These are phyloP conservation scores for Syncephalis plumigaleata DNA, from an alignment of 371 early-diverging fungal genomes.

Conservation along the genomic window DNA sequence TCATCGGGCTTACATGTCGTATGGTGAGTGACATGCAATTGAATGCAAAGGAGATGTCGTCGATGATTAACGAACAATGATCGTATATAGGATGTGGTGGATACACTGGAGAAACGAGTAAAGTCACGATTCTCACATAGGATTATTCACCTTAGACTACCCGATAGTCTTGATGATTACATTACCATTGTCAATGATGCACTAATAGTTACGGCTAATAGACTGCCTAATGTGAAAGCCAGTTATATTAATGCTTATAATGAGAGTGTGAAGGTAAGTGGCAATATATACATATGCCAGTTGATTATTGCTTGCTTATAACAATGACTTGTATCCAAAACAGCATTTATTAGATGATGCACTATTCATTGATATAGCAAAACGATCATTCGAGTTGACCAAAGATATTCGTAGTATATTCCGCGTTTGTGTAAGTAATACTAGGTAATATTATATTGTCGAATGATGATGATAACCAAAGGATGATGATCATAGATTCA, in stretches of 20 bases:
- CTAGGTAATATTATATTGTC: not conserved
- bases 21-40: too few relatives aligned
- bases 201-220: slow-evolving; percentile 12
- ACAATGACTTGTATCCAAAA: too few relatives aligned
- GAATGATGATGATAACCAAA: not conserved
- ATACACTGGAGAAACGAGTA: slow-evolving; percentile 82
- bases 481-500: slow-evolving; percentile 21
- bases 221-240: not conserved
- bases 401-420: slow-evolving; percentile 39
- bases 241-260: not conserved
- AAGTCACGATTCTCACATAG: slow-evolving; percentile 88
- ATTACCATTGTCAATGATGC: slow-evolving; percentile 25
- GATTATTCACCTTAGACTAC: slow-evolving; percentile 46
- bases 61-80: not conserved
- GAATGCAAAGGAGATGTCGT: not conserved
- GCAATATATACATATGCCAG: too few relatives aligned
- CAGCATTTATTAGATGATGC: slow-evolving; percentile 28
- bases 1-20: slow-evolving; percentile 69
- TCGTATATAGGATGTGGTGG: slow-evolving; percentile 47
- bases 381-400: slow-evolving; percentile 35
- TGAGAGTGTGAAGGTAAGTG: slow-evolving; percentile 3
- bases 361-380: slow-evolving; percentile 21
- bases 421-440: slow-evolving; percentile 33
- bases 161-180: slow-evolving; percentile 34
- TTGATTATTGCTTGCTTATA: too few relatives aligned